A percentile compares a stretch with the other conserved stretches of the same genome.
Conservation (phyloP, 495 filamentous ascomycete genomes). For the Apiosordaria backusii region DNA sequence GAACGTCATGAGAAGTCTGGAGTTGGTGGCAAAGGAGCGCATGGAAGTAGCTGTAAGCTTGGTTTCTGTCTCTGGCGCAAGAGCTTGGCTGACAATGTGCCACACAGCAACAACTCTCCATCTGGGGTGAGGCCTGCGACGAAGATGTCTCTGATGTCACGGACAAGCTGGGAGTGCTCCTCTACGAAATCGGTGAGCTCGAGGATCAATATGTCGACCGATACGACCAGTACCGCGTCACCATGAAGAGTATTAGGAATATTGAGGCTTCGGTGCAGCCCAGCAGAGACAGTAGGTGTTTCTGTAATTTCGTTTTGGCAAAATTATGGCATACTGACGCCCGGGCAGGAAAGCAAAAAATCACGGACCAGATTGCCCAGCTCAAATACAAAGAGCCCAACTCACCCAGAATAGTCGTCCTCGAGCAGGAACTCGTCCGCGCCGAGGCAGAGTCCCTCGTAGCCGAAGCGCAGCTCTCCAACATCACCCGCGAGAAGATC, state of each 20-base stretch:
- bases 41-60: constrained; percentile 92
- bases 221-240: constrained; percentile 98
- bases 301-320: background rate
- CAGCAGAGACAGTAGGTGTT: constrained; percentile 65
- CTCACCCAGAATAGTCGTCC: constrained; percentile 92
- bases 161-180: constrained; percentile 94
- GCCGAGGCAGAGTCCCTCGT: constrained; percentile 98
- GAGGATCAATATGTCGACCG: constrained; percentile 97
- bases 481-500: constrained; percentile 98
- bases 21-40: constrained; percentile 87
- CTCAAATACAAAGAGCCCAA: constrained; percentile 99
- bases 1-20: constrained; percentile 98
- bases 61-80: background rate
- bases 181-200: constrained; percentile 97
- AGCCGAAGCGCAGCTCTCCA: constrained; percentile 94
- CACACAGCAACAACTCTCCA: constrained; percentile 87
- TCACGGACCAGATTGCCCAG: constrained; percentile 97
- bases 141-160: constrained; percentile 99
- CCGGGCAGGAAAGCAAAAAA: constrained; percentile 79
- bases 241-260: constrained; percentile 98
- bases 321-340: background rate
- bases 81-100: constrained; percentile 26
- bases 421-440: constrained; percentile 97
- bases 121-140: constrained; percentile 95
- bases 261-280: constrained; percentile 98